phyloP scores from a whole-genome alignment of 352 stramenopile species.

The Phytophthora citricola region DNA sequence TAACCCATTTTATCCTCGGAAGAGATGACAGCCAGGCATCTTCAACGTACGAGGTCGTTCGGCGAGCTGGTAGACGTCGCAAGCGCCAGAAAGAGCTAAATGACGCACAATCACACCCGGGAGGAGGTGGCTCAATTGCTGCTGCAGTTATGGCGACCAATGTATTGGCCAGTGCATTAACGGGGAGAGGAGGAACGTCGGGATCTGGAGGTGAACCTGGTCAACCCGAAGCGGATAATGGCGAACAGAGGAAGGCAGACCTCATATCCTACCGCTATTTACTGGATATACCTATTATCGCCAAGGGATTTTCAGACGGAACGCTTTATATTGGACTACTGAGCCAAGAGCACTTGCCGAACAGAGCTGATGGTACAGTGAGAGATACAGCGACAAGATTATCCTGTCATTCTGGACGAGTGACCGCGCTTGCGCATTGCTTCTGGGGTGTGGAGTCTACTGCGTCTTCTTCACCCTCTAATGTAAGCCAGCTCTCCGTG shows the following conservation, averaged over 20 bases:
- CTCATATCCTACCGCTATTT: slow-evolving; percentile 41
- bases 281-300: slow-evolving; percentile 66
- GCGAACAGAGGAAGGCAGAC: slow-evolving; percentile 2
- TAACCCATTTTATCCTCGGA: slow-evolving; percentile 61
- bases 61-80: slow-evolving; percentile 36
- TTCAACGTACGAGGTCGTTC: slow-evolving; percentile 38
- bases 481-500: slow-evolving; percentile 7
- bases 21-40: slow-evolving; percentile 43
- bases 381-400: slow-evolving; percentile 24
- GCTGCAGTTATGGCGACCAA: slow-evolving; percentile 24
- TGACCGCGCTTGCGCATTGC: slow-evolving; percentile 60
- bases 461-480: slow-evolving; percentile 2
- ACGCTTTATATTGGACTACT: slow-evolving; percentile 39
- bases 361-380: not conserved
- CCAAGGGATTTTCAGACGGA: slow-evolving; percentile 58
- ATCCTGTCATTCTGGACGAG: slow-evolving; percentile 45
- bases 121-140: slow-evolving; percentile 16
- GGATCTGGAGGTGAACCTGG: slow-evolving; percentile 7
- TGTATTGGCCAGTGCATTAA: slow-evolving; percentile 40
- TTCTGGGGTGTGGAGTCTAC: slow-evolving; percentile 34
- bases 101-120: slow-evolving; percentile 4
- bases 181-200: slow-evolving; percentile 8
- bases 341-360: slow-evolving; percentile 34
- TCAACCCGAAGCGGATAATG: slow-evolving; percentile 9
- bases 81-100: slow-evolving; percentile 31